Evolutionary conservation across 2,329 filamentous ascomycete genomes (phyloP).

Genomic region (Calonectria pteridis): DNA sequence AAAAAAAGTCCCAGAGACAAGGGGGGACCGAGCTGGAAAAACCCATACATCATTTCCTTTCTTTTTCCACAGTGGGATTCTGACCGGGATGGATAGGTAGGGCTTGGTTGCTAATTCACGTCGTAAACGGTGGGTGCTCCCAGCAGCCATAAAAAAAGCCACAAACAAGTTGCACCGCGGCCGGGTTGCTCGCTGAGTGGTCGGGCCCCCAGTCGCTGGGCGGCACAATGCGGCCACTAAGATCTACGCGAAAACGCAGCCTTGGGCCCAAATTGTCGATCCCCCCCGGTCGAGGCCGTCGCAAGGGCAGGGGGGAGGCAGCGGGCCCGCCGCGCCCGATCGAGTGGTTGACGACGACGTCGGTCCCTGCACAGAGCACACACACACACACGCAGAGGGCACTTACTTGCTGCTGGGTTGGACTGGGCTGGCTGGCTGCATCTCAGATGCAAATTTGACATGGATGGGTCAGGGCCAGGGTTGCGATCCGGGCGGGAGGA

Average conservation of each 20-base stretch:
- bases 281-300: constrained; percentile 14
- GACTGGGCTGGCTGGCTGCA: too few relatives aligned
- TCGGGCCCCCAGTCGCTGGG: constrained; percentile 5
- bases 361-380: constrained; percentile 7
- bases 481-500: constrained; percentile 7
- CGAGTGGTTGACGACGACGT: constrained; percentile 17
- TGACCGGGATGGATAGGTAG: constrained; percentile 23
- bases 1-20: constrained; percentile 2
- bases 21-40: constrained; percentile 27
- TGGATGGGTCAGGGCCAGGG: constrained; percentile 15
- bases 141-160: constrained; percentile 28
- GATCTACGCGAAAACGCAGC: constrained; percentile 37
- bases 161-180: constrained; percentile 23
- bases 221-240: constrained; percentile 32
- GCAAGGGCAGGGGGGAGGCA: too few relatives aligned
- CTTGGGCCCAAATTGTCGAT: constrained; percentile 20
- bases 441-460: constrained; percentile 23
- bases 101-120: constrained; percentile 24
- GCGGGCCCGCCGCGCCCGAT: constrained; percentile 27
- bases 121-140: constrained; percentile 15
- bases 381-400: too few relatives aligned
- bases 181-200: constrained; percentile 16
- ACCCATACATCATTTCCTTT: constrained; percentile 30
- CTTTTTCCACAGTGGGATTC: constrained; percentile 16
- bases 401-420: too few relatives aligned